Conservation (phyloP, 352 stramenopile genomes). For the Phytopythium boreale region DNA sequence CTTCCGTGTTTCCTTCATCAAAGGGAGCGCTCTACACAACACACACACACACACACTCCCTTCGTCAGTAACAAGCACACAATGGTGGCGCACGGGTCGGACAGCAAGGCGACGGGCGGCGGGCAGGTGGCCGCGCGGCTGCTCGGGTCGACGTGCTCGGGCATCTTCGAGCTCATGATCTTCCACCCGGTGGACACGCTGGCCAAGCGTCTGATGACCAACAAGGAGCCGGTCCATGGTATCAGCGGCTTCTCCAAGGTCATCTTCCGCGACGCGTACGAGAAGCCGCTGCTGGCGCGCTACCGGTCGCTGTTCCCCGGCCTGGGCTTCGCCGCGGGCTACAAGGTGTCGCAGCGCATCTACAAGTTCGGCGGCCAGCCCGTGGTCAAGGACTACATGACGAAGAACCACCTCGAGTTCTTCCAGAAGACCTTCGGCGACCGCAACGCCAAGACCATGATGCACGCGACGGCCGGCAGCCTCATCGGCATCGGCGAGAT, state of each 20-base stretch:
- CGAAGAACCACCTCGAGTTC: constrained; percentile 77
- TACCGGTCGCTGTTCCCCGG: constrained; percentile 90
- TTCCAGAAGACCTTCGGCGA: constrained; percentile 91
- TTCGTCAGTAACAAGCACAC: too few species aligned
- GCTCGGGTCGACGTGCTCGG: constrained; percentile 89
- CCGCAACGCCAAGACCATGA: constrained; percentile 92
- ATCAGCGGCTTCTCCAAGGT: constrained; percentile 62
- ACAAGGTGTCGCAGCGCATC: constrained; percentile 96
- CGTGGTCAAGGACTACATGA: constrained; percentile 93
- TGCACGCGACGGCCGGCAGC: constrained; percentile 89
- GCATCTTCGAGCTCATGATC: constrained; percentile 93
- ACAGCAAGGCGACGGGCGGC: constrained; percentile 38
- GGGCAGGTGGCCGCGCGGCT: constrained; percentile 75
- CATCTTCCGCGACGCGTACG: constrained; percentile 88
- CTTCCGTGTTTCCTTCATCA: not conserved
- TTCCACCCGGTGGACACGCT: constrained; percentile 96
- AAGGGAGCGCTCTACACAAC: not conserved
- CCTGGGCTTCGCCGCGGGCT: constrained; percentile 92
- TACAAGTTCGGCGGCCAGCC: constrained; percentile 97
- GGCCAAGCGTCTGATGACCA: constrained; percentile 94
- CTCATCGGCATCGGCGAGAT: constrained; percentile 96
- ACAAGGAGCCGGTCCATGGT: constrained; percentile 61
- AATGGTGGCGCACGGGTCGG: constrained; percentile 48
- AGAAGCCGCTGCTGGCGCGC: constrained; percentile 73
- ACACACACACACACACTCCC: not conserved